phyloP scores from a whole-genome alignment of 495 filamentous ascomycete genomes.

The Geoglossum glabrum region DNA sequence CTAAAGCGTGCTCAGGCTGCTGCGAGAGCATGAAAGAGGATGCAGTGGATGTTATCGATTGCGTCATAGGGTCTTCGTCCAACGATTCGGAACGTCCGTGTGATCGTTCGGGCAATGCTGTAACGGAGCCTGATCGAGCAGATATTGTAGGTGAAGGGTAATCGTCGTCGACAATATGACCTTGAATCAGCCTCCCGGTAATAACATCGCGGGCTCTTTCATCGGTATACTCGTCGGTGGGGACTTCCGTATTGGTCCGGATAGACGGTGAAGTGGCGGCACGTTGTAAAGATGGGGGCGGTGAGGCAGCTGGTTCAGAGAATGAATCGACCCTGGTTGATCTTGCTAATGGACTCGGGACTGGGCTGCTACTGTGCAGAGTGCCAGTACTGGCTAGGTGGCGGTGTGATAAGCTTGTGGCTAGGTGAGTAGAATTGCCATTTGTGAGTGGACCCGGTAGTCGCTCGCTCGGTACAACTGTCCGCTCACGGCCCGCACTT shows the following conservation, averaged over 20 bases:
- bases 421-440: not conserved
- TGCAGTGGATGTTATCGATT: constrained; percentile 41
- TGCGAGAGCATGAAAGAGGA: constrained; percentile 27
- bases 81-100: constrained; percentile 15
- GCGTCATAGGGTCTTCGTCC: constrained; percentile 41
- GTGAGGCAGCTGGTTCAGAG: not conserved
- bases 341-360: not conserved
- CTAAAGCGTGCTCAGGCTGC: constrained; percentile 46
- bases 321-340: not conserved
- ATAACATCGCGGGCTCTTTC: constrained; percentile 76
- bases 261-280: constrained; percentile 7
- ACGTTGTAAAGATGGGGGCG: not conserved
- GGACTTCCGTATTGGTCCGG: constrained; percentile 16
- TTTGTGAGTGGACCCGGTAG: not conserved
- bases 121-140: constrained; percentile 33
- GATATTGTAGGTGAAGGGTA: constrained; percentile 61
- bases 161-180: constrained; percentile 89
- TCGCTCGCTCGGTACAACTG: not conserved
- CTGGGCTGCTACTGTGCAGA: not conserved
- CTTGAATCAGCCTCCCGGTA: constrained; percentile 80
- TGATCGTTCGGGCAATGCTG: constrained; percentile 20
- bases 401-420: not conserved
- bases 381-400: not conserved
- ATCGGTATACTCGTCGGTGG: constrained; percentile 58
- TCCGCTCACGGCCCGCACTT: not conserved